phyloP scores from a whole-genome alignment of 1,284 basidiomycete genomes.

The Boletellus deceptivus region DNA sequence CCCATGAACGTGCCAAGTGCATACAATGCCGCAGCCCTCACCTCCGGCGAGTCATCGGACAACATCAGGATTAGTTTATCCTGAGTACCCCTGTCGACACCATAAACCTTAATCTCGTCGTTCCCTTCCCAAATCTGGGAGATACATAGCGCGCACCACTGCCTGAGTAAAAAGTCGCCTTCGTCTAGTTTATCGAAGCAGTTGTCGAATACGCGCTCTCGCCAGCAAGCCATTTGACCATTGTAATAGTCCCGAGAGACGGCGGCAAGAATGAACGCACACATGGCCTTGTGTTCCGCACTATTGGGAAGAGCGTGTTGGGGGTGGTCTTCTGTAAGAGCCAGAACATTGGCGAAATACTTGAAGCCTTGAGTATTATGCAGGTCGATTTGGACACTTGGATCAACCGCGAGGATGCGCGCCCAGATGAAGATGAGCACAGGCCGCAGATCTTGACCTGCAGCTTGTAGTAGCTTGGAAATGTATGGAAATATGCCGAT shows the following conservation, averaged over 20 bases:
- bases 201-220: slow-evolving; percentile 85
- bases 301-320: slow-evolving; percentile 76
- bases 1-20: slow-evolving; percentile 94
- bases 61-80: slow-evolving; percentile 84
- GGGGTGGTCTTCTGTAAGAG: slow-evolving; percentile 56
- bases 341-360: slow-evolving; percentile 85
- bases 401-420: slow-evolving; percentile 93
- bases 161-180: slow-evolving; percentile 88
- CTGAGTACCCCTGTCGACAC: slow-evolving; percentile 80
- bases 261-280: slow-evolving; percentile 94
- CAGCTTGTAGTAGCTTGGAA: slow-evolving; percentile 92
- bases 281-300: slow-evolving; percentile 98
- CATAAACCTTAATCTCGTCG: slow-evolving; percentile 88
- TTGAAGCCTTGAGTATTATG: slow-evolving; percentile 84
- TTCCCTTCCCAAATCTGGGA: slow-evolving; percentile 94
- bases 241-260: slow-evolving; percentile 85
- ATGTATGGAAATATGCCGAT: slow-evolving; percentile 99
- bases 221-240: slow-evolving; percentile 86
- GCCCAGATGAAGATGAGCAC: slow-evolving; percentile 99
- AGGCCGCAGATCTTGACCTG: slow-evolving; percentile 91
- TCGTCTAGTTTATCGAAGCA: slow-evolving; percentile 87
- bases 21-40: slow-evolving; percentile 88
- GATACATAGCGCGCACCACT: slow-evolving; percentile 94
- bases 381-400: slow-evolving; percentile 88
- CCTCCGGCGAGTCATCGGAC: slow-evolving; percentile 89